A percentile compares a stretch with the other conserved stretches of the same genome.
Evolutionary conservation across 2,329 filamentous ascomycete species (phyloP).

Genomic region (Leptographium flavum): DNA sequence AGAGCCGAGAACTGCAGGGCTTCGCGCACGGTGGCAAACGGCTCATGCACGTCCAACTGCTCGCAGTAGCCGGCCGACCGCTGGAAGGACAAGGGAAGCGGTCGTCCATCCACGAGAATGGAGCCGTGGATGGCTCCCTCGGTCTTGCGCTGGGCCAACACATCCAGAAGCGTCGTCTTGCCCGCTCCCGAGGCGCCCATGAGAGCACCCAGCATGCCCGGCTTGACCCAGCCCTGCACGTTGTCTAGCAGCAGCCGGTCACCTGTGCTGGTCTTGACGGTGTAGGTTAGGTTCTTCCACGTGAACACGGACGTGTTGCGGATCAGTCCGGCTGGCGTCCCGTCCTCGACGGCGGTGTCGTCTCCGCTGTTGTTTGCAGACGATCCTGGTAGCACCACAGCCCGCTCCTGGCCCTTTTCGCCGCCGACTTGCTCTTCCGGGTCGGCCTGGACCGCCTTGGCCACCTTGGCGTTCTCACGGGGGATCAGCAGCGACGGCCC

Average conservation of each 20-base stretch:
- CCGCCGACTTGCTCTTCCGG: neutral
- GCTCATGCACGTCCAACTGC: slow-evolving; percentile 66
- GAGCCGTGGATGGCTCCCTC: slow-evolving; percentile 62
- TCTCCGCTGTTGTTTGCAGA: neutral
- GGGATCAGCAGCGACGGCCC: slow-evolving; percentile 9
- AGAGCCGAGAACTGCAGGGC: slow-evolving; percentile 61
- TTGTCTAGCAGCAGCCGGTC: slow-evolving; percentile 61
- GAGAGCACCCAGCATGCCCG: slow-evolving; percentile 63
- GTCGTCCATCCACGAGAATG: slow-evolving; percentile 61
- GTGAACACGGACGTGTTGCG: slow-evolving; percentile 57
- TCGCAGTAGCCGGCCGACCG: slow-evolving; percentile 69
- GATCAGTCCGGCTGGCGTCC: slow-evolving; percentile 28
- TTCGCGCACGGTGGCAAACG: slow-evolving; percentile 60
- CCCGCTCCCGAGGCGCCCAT: slow-evolving; percentile 74
- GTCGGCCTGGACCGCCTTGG: neutral
- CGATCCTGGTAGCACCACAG: too few relatives aligned
- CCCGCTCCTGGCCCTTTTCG: neutral
- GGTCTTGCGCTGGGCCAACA: slow-evolving; percentile 65
- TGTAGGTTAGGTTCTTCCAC: slow-evolving; percentile 60
- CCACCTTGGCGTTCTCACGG: slow-evolving; percentile 7
- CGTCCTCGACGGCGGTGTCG: neutral
- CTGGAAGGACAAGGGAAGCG: slow-evolving; percentile 62
- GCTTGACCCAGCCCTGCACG: slow-evolving; percentile 73
- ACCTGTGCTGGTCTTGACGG: slow-evolving; percentile 44
- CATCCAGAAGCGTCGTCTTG: slow-evolving; percentile 75